Percentiles rank a stretch among this genome's conserved stretches.
These are phyloP conservation scores for Penicillium bovifimosum DNA, from an alignment of 495 filamentous ascomycete genomes.

Conservation along the genomic window DNA sequence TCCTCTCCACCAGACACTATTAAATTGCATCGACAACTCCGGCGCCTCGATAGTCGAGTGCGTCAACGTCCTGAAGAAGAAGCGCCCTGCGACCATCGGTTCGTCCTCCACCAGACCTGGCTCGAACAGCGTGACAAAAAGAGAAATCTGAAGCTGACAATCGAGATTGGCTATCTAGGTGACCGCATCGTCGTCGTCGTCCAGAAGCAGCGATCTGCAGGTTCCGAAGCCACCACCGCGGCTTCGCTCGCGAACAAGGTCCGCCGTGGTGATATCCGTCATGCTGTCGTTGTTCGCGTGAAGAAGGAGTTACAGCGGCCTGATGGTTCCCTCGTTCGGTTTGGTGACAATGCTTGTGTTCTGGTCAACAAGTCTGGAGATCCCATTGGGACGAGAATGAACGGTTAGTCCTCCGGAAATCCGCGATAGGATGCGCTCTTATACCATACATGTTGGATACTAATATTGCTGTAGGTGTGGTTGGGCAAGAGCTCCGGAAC, in stretches of 20 bases:
- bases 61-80: constrained; percentile 84
- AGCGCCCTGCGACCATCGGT: constrained; percentile 88
- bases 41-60: constrained; percentile 98
- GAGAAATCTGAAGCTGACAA: constrained; percentile 4
- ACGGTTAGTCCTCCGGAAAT: constrained; percentile 46
- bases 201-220: constrained; percentile 84
- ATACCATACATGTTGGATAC: constrained; percentile 9
- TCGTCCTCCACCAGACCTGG: constrained; percentile 24
- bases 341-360: constrained; percentile 98
- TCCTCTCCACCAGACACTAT: constrained; percentile 68
- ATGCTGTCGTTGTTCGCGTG: constrained; percentile 92
- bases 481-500: constrained; percentile 77
- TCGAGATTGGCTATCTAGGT: constrained; percentile 45
- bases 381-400: constrained; percentile 89
- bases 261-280: constrained; percentile 90
- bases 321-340: constrained; percentile 84
- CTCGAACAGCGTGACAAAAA: background rate
- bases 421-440: background rate
- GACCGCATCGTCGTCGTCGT: constrained; percentile 97
- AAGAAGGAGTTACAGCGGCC: constrained; percentile 75
- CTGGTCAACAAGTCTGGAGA: constrained; percentile 96
- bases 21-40: constrained; percentile 99
- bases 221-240: constrained; percentile 51
- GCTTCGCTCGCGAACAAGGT: constrained; percentile 80
- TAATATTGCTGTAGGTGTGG: constrained; percentile 54